Base-by-base conservation (phyloP, 257 asterid genomes). In the Misopates orontium region DNA sequence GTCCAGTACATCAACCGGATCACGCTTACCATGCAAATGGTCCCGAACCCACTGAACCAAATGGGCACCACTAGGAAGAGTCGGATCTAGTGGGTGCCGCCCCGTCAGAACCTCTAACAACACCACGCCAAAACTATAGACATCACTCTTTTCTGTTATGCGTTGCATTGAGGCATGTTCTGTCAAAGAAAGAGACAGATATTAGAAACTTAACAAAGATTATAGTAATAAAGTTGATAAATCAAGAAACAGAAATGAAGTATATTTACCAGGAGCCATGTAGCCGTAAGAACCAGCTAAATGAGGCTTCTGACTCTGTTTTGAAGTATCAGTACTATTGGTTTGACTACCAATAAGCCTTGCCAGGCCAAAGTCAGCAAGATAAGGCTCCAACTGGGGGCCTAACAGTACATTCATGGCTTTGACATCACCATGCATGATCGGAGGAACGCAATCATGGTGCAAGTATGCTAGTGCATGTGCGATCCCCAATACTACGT, bases 261-360 rank as follows among this genome's bases (percentile, higher is more conserved):
- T 58, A 76, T 39, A 42, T 70, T 53, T 71, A 91, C 99, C 99
- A 45, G 99, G 99, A 64, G 99, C 99, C 96, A 93, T 93, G 79
- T 93, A 93, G 39, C 99, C 99, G 50, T 88, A 93, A 18, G 99
- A 90, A 24, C 99, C 99, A 22, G 97, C 96, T 59, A 93, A 76
- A 1, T 87, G 95, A 71, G 96, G 95, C 78, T 86, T 79, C 69
- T 84, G 96, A 22, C 78, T 78, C 66, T 74, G 91, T 71, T 77
- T 84, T 18, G 80, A 51, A 59, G 62, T n/a, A 6, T 77, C 87
- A 4, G 45, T 54, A 51, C 60, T 53, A 47, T 69, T 84, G 14
- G 22, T 39, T 31, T 69, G 74, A 53, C 39, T 64, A 44, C 57
- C 69, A 56, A 90, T 81, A 53, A 77, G 87, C 82, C 87, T 86